Conservation (phyloP, 176 grass and related monocot genomes). For the Coix lacrymajobi region DNA sequence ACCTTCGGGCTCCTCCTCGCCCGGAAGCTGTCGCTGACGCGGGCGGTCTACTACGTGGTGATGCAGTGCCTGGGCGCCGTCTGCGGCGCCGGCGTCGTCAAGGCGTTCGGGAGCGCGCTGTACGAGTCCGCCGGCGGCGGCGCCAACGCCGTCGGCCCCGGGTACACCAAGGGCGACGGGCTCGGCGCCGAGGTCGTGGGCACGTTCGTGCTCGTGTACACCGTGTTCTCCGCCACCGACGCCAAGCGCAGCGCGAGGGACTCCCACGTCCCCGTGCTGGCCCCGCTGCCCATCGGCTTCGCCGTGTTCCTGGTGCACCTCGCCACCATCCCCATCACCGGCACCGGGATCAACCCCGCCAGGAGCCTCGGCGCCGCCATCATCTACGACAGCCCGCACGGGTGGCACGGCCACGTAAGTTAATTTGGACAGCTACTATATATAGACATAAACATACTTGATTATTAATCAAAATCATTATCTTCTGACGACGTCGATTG, state of each 20-base stretch:
- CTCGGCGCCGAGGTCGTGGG: conserved; percentile 67
- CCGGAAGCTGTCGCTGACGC: background rate
- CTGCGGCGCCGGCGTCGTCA: conserved; percentile 9
- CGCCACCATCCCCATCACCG: conserved; percentile 31
- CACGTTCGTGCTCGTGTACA: conserved; percentile 74
- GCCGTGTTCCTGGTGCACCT: conserved; percentile 30
- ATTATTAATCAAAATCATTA: background rate
- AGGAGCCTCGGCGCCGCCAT: conserved; percentile 39
- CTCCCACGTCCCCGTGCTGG: conserved; percentile 6
- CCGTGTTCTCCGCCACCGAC: conserved; percentile 80
- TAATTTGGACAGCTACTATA: background rate
- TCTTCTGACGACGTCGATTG: background rate
- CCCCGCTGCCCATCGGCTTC: conserved; percentile 20
- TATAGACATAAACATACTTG: no score
- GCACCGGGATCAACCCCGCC: conserved; percentile 35
- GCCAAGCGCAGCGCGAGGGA: conserved; percentile 56
- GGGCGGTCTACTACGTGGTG: background rate
- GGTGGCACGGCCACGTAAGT: conserved; percentile 27
- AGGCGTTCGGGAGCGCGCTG: background rate
- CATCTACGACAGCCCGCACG: conserved; percentile 18
- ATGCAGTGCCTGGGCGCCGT: conserved; percentile 19
- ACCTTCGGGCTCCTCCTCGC: conserved; percentile 21
- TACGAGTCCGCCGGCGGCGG: conserved; percentile 43
- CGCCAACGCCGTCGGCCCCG: conserved; percentile 42
- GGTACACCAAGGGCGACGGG: conserved; percentile 70